These are phyloP conservation scores for Xylariaceae sp. DNA, from an alignment of 2,329 filamentous ascomycete genomes.

Conservation along the genomic window DNA sequence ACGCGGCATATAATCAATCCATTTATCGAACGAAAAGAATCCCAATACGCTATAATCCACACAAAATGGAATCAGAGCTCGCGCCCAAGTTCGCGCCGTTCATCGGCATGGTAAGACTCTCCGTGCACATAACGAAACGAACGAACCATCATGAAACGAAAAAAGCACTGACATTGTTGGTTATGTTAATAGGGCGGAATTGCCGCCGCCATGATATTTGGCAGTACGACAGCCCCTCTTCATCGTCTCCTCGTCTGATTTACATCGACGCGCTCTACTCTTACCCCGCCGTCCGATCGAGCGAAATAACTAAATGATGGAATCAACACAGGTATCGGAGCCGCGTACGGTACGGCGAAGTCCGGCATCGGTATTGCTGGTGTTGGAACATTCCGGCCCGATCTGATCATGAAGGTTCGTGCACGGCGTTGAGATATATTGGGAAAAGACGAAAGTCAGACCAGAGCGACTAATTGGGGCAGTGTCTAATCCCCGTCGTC, in stretches of 20 bases:
- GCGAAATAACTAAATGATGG: conserved; percentile 21
- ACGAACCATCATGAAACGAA: not conserved
- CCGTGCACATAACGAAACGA: conserved; percentile 6
- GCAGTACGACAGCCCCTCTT: conserved; percentile 52
- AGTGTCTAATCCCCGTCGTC: conserved; percentile 83
- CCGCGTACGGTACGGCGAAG: conserved; percentile 83
- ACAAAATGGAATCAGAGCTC: conserved; percentile 48
- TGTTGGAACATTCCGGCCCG: conserved; percentile 76
- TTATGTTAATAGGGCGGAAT: conserved; percentile 59
- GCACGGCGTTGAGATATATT: not conserved
- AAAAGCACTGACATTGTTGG: conserved; percentile 1
- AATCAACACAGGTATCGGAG: conserved; percentile 53
- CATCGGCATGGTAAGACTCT: conserved; percentile 70
- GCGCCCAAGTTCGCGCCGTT: conserved; percentile 81
- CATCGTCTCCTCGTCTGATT: not conserved
- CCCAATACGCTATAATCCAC: not conserved
- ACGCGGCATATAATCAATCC: too few species aligned
- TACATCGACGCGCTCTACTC: conserved; percentile 2
- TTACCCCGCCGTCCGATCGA: conserved; percentile 22
- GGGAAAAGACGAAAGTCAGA: not conserved
- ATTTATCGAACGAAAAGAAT: not conserved
- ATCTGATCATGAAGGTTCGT: conserved; percentile 83
- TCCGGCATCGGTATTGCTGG: conserved; percentile 83
- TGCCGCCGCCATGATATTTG: conserved; percentile 76
- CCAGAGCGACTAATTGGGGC: conserved; percentile 1